Base-by-base conservation (phyloP, 257 asterid species). In the Scutellaria barbata region DNA sequence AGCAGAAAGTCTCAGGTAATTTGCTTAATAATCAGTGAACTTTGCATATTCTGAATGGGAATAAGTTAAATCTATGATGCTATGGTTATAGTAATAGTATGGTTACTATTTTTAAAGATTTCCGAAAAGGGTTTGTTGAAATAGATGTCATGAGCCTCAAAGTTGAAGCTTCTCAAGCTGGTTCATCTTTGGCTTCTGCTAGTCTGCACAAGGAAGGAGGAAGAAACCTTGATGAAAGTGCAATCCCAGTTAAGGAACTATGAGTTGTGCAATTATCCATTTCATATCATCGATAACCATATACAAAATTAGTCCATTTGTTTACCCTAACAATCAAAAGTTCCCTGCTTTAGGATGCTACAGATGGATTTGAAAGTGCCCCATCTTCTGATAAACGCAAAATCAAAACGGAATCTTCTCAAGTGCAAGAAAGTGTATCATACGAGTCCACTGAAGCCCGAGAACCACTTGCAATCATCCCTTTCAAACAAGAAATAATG, bases 291-390 rank as follows among this genome's bases (percentile, higher is more conserved):
- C 22, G n/a, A 43, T 7, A 42, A n/a, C n/a, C n/a, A 11, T 33
- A 43, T 25, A 48, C 16, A 8, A 33, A 64, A 61, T 39, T 30
- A 69, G 47, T 74, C 72, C 69, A 14, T 73, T 69, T 62, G 73
- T 66, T 78, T 73, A 69, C 39, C 77, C 87, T 86, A 83, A 92
- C 81, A 65, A 79, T 62, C 69, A 35, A 16, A 77, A 59, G 80
- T 86, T 78, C 10, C 73, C 83, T 85, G 86, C 79, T 78, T 83
- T 89, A 90, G 96, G 84, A 84, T 88, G 83, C 88, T 69, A 78
- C 84, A 83, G 89, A 90, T 75, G 75, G 60, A 70, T 72, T 78
- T 68, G 82, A 74, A 76, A 62, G 61, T 71, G 80, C 79, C 54
- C 81, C 80, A 45, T 79, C 76, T 81, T 75, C 79, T 68, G 75